These are phyloP conservation scores for Penicillium occitanis DNA, from an alignment of 2,329 filamentous ascomycete genomes.

Conservation along the genomic window DNA sequence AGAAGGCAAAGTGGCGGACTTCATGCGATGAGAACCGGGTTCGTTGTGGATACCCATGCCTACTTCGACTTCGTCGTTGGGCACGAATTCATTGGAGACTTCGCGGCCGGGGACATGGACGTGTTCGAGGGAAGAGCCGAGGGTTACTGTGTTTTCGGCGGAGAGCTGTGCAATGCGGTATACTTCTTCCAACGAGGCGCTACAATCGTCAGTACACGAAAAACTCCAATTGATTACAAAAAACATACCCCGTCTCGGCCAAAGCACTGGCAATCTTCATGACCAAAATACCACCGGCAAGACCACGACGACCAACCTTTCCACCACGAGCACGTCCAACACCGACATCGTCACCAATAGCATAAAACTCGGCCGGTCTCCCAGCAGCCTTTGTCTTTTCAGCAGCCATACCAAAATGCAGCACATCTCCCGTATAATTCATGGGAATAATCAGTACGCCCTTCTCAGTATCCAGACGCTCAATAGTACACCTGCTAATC, in stretches of 20 bases:
- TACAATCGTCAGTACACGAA: slow-evolving; percentile 21
- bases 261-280: slow-evolving; percentile 85
- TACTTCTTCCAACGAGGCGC: slow-evolving; percentile 65
- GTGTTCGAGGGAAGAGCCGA: slow-evolving; percentile 81
- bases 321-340: slow-evolving; percentile 78
- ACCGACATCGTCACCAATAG: slow-evolving; percentile 88
- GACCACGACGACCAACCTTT: slow-evolving; percentile 89
- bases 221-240: not conserved
- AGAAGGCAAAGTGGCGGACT: slow-evolving; percentile 47
- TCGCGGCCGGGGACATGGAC: slow-evolving; percentile 88
- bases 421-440: slow-evolving; percentile 88
- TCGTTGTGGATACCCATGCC: slow-evolving; percentile 75
- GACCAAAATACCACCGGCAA: slow-evolving; percentile 89
- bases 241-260: slow-evolving; percentile 64
- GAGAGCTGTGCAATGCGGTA: slow-evolving; percentile 68
- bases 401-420: slow-evolving; percentile 91
- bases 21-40: slow-evolving; percentile 54
- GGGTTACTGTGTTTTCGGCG: slow-evolving; percentile 75
- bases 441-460: slow-evolving; percentile 90
- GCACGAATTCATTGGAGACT: slow-evolving; percentile 41
- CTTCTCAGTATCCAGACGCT: slow-evolving; percentile 66
- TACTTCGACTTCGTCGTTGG: slow-evolving; percentile 61
- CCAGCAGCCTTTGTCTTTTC: slow-evolving; percentile 86
- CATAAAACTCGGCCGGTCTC: slow-evolving; percentile 78
- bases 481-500: slow-evolving; percentile 71